These are phyloP conservation scores for Hymenoscyphus fructigenus DNA, from an alignment of 2,329 filamentous ascomycete species.

Conservation along the genomic window DNA sequence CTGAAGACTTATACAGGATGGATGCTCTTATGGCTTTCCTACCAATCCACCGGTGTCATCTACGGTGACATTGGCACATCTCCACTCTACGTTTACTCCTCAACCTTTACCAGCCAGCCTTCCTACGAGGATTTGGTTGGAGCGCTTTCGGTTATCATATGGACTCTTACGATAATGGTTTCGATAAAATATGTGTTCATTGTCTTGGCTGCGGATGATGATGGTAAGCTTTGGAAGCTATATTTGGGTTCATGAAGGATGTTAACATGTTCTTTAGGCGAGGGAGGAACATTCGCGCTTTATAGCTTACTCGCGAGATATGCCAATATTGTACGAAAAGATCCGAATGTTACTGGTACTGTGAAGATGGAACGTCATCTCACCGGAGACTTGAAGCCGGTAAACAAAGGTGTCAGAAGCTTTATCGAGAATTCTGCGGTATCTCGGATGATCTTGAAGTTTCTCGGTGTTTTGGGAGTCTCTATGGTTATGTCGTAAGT, in stretches of 20 bases:
- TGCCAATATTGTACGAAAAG: conserved; percentile 58
- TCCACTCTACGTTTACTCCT: conserved; percentile 70
- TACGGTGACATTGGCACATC: conserved; percentile 66
- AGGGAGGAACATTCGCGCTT: conserved; percentile 68
- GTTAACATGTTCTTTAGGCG: conserved; percentile 38
- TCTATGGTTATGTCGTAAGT: conserved; percentile 58
- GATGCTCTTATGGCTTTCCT: conserved; percentile 50
- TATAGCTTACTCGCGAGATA: conserved; percentile 64
- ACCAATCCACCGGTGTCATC: conserved; percentile 65
- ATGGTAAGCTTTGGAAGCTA: conserved; percentile 41
- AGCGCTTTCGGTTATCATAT: conserved; percentile 66
- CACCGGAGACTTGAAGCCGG: conserved; percentile 54
- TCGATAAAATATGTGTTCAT: conserved; percentile 68
- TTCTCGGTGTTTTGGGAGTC: conserved; percentile 64
- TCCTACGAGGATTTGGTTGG: conserved; percentile 60
- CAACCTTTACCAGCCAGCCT: conserved; percentile 60
- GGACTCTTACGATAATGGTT: conserved; percentile 68
- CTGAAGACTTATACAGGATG: conserved; percentile 30
- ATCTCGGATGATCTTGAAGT: conserved; percentile 55
- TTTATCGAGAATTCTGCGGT: conserved; percentile 56
- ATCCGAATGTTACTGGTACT: conserved; percentile 55
- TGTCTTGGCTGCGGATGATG: conserved; percentile 65
- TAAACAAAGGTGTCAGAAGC: conserved; percentile 52
- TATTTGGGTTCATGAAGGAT: not conserved
- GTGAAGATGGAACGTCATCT: conserved; percentile 59